A percentile compares a stretch with the other conserved stretches of the same genome.
These are phyloP conservation scores for Paracamarosporium sp. DNA, from an alignment of 2,329 filamentous ascomycete genomes.

Conservation along the genomic window DNA sequence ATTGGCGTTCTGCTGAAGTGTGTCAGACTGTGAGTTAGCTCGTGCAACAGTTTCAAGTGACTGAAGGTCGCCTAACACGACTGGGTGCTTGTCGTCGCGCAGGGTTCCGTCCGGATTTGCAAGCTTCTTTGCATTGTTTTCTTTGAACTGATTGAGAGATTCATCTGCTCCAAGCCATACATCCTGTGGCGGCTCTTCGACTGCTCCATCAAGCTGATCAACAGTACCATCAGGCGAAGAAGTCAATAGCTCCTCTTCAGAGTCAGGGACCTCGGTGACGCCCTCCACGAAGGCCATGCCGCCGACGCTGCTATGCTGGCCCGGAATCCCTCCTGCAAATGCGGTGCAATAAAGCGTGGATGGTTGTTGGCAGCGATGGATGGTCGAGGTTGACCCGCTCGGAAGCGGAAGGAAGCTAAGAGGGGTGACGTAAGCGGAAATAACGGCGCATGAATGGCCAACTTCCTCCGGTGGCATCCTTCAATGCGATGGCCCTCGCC, in stretches of 20 bases:
- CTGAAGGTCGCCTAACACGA: constrained; percentile 15
- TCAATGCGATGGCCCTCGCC: neutral
- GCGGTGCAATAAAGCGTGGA: constrained; percentile 4
- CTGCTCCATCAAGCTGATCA: constrained; percentile 4
- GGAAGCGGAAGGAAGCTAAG: constrained; percentile 24
- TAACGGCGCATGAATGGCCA: constrained; percentile 29
- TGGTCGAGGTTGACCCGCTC: neutral
- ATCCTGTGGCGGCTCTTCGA: constrained; percentile 3
- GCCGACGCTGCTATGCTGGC: neutral
- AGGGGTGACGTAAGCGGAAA: constrained; percentile 32
- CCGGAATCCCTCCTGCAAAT: neutral
- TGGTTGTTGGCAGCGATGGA: neutral
- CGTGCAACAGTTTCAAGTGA: constrained; percentile 10
- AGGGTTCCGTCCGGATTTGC: constrained; percentile 15
- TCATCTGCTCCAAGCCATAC: constrained; percentile 15
- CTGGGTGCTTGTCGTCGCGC: constrained; percentile 16
- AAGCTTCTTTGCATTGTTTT: constrained; percentile 14
- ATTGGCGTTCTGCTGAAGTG: neutral
- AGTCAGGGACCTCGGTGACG: constrained; percentile 38
- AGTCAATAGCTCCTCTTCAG: constrained; percentile 40
- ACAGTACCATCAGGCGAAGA: constrained; percentile 32
- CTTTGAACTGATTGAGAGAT: constrained; percentile 21
- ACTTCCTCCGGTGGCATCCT: neutral
- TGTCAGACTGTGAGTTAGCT: constrained; percentile 15
- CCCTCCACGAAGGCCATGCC: constrained; percentile 30